These are phyloP conservation scores for Claviceps sp. DNA, from an alignment of 2,329 filamentous ascomycete genomes.

Conservation along the genomic window DNA sequence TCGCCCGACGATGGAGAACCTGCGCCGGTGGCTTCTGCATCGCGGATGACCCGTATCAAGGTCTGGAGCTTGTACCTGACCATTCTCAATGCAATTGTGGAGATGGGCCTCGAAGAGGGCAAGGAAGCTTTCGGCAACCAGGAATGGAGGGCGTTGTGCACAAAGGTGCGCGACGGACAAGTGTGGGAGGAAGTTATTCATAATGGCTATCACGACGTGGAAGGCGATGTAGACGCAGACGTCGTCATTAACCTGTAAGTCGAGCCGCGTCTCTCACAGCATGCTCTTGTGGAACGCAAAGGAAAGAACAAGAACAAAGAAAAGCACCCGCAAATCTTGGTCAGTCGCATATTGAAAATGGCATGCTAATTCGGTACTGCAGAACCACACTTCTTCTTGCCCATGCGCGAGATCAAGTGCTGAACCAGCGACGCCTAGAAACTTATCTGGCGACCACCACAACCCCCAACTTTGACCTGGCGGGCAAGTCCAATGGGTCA, in stretches of 20 bases:
- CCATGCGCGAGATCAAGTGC: conserved; percentile 70
- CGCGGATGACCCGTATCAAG: conserved; percentile 75
- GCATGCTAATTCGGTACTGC: neutral
- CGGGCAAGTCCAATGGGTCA: conserved; percentile 43
- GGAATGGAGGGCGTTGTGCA: conserved; percentile 70
- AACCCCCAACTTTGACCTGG: conserved; percentile 59
- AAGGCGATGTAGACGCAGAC: conserved; percentile 86
- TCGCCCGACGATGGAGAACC: conserved; percentile 38
- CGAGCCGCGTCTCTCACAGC: neutral
- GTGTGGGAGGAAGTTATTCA: conserved; percentile 92
- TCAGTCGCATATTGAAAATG: neutral
- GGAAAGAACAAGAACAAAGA: neutral
- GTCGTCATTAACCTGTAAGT: conserved; percentile 79
- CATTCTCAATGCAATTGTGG: conserved; percentile 79
- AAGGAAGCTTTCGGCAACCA: conserved; percentile 76
- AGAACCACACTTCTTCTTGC: conserved; percentile 82
- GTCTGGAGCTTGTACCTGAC: conserved; percentile 96
- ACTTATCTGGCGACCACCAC: conserved; percentile 71
- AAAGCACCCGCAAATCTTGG: neutral
- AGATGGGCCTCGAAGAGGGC: conserved; percentile 80
- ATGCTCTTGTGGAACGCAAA: too few relatives aligned
- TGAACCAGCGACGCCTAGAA: conserved; percentile 82
- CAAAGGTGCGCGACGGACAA: conserved; percentile 74
- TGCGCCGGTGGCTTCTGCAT: conserved; percentile 68
- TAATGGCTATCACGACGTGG: conserved; percentile 75